Evolutionary conservation across 164 flowering plant genomes (phyloP), one percentile per base, ranked within the genome.

Genomic region (Vitis rotundifolia): DNA sequence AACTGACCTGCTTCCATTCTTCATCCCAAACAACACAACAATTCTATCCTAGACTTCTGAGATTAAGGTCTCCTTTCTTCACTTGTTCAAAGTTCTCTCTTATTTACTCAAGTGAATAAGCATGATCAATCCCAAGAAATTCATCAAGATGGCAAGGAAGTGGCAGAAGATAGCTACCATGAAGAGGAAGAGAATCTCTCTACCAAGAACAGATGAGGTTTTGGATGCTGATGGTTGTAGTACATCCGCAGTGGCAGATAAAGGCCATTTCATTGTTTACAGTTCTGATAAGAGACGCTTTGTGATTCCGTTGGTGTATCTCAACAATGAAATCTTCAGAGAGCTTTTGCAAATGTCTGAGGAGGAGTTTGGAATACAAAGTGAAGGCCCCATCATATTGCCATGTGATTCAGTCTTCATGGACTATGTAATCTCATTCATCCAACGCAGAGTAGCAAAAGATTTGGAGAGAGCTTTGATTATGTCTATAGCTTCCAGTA

Each of bases 101-200:
- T 31, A 31, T 31, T 31, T 51, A 26, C n/a, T 12, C 57, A 31
- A 31, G 44, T 31, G 6, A 31, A 29, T 18, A 12, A 63, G 4
- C 66, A 73, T 77, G 77, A 18, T 73, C 49, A 71, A 48, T 61
- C 1, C 76, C 8, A 77, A 49, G 71, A 80, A 22, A 44, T 71
- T 79, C 19, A 22, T 79, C 51, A 63, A 53, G 56, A 8, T 76
- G 19, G 80, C 82, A 26, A 73, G 65, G 63, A 78, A 78, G 66
- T 81, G 82, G 84, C 78, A 61, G 58, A 70, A 55, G 29, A 8
- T 70, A 47, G 78, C 73, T 59, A 66, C 77, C 8, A 18, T n/a
- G 0, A 56, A 37, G 19, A 66, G 64, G 54, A 71, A 64, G 48
- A 73, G 73, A 63, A 68, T 81, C 11, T 63, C 76, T 0, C 50